phyloP scores from a whole-genome alignment of 1,139 yeast species.

The Kodamaea plutei region DNA sequence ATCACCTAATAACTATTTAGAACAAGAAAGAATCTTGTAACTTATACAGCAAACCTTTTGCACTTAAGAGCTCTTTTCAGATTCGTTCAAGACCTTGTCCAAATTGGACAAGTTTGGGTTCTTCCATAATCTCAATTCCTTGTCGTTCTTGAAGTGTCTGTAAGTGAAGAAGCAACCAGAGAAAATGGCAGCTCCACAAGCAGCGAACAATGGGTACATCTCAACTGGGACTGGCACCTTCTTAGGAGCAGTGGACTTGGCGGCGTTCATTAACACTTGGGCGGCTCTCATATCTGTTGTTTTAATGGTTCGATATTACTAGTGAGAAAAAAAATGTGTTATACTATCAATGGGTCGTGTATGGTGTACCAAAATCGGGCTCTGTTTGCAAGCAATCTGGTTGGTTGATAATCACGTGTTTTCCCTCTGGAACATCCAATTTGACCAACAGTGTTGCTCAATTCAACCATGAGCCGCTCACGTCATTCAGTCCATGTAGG shows the following conservation, averaged over 20 bases:
- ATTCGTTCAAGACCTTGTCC: conserved; percentile 52
- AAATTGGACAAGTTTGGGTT: conserved; percentile 56
- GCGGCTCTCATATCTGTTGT: conserved; percentile 52
- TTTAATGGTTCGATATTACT: conserved; percentile 4
- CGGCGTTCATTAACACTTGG: conserved; percentile 49
- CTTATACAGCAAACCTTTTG: too few relatives aligned
- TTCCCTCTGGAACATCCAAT: too few relatives aligned
- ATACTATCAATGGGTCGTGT: conserved; percentile 4
- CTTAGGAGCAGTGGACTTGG: conserved; percentile 30
- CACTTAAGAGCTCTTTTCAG: conserved; percentile 29
- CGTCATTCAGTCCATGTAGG: too few relatives aligned
- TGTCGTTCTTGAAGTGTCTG: conserved; percentile 67
- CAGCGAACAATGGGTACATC: conserved; percentile 67
- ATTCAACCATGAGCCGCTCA: too few relatives aligned
- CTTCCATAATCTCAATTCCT: conserved; percentile 65
- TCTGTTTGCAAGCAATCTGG: conserved; percentile 11
- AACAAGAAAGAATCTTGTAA: too few relatives aligned
- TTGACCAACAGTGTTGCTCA: too few relatives aligned
- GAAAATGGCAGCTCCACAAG: conserved; percentile 57
- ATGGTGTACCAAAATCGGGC: neutral
- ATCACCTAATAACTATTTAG: too few relatives aligned
- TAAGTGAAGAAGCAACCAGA: conserved; percentile 69
- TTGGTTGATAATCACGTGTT: conserved; percentile 19
- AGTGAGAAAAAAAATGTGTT: conserved; percentile 8
- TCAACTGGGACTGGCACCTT: conserved; percentile 58